Evolutionary conservation across 2,329 filamentous ascomycete species (phyloP), one percentile per base, ranked within the genome.

Genomic region (Penicillium frequentans): DNA sequence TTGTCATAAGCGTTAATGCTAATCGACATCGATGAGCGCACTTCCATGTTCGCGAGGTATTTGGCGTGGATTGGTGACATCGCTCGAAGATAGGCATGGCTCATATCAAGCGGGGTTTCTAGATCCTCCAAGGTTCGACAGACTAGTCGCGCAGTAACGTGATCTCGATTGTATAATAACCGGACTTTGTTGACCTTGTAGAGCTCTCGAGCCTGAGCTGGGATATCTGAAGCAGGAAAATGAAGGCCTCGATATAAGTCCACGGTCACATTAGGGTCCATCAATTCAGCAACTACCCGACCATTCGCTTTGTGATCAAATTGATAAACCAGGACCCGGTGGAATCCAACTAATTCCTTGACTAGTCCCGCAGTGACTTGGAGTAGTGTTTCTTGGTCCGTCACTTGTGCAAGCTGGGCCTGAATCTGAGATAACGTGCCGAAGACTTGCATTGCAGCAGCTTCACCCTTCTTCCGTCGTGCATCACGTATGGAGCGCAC

Each of bases 1-100:
- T 96, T 89, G 63, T 84, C 82, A 65, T 96, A 95, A 0, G 90
- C 90, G 62, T 91, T 95, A 68, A 96, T 90, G 1, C 91, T 96
- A 58, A 96, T 92, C 0, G 91, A 96, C 91, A 96, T 96, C 62
- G 91, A 96, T 0, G 91, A 91, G n/a, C 91, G 86, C 0, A 96
- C 91, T 9, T 87, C 88, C 92, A 96, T 96, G 70, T 96, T 92
- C 7, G 79, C 83, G 3, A 96, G 79, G 65, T 96, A 96, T 68
- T 96, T 95, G 53, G 96, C 74, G 43, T 96, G 93, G 0, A 92
- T 91, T 1, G 91, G 96, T 86, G 96, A 96, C 60, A 73, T 72
- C 3, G 93, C 91, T 53, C 92, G 86, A 1, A 96, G 82, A 68
- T 96, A 95, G 0, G 89, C 84, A 67, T 95, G 89, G 1, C 89